phyloP scores from a whole-genome alignment of 768 basidiomycete genomes.

The Epithele typhae region DNA sequence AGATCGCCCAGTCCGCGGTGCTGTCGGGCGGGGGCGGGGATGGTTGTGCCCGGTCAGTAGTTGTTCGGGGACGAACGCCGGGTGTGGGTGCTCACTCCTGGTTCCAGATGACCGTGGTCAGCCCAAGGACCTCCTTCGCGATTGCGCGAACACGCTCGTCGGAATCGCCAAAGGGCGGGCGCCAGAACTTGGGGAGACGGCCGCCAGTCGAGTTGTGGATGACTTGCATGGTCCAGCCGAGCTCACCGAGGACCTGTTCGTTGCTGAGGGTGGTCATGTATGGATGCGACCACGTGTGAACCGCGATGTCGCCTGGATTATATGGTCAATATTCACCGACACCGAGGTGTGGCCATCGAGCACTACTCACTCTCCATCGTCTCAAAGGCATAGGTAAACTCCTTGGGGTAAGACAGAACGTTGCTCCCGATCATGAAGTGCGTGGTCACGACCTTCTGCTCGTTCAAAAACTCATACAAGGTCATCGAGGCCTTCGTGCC shows the following conservation, averaged over 20 bases:
- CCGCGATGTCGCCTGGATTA: conserved; percentile 32
- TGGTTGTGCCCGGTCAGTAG: not conserved
- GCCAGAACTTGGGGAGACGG: conserved; percentile 70
- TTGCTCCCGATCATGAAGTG: conserved; percentile 90
- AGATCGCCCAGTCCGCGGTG: conserved; percentile 73
- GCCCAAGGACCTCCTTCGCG: conserved; percentile 80
- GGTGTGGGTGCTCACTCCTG: conserved; percentile 53
- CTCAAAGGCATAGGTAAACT: conserved; percentile 51
- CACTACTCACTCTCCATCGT: conserved; percentile 13
- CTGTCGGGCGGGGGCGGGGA: conserved; percentile 31
- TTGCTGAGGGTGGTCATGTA: conserved; percentile 48
- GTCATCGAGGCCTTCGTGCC: conserved; percentile 30
- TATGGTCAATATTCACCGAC: not conserved
- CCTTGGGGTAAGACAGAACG: conserved; percentile 52
- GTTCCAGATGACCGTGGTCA: conserved; percentile 86
- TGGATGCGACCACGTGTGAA: conserved; percentile 44
- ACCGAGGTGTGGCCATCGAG: not conserved
- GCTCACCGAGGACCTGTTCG: conserved; percentile 39
- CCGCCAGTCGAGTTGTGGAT: conserved; percentile 62
- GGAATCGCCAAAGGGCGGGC: conserved; percentile 84
- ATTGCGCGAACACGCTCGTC: conserved; percentile 84
- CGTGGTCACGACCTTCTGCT: conserved; percentile 65
- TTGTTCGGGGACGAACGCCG: too few relatives aligned
- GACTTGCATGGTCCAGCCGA: conserved; percentile 53
- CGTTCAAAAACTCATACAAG: conserved; percentile 65